phyloP scores from a whole-genome alignment of 306 rosid species.

The Vigna radiata region DNA sequence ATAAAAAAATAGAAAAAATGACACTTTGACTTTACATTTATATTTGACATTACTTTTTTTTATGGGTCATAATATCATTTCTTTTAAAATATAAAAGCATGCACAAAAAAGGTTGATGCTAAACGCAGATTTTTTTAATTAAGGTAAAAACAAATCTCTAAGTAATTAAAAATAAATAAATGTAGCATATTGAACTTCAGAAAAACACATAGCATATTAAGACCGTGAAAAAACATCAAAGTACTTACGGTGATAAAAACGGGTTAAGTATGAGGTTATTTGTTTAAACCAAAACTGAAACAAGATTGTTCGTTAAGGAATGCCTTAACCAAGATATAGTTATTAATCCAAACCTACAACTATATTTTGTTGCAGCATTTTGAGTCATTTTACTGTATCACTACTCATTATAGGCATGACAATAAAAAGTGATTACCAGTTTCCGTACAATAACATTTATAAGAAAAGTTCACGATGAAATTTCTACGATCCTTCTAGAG shows the following conservation, averaged over 20 bases:
- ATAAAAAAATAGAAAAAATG: no score
- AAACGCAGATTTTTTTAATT: neutral
- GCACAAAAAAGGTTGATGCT: neutral
- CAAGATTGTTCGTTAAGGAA: neutral
- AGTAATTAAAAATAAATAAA: neutral
- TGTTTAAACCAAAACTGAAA: neutral
- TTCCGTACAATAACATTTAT: conserved; percentile 4
- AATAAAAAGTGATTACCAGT: neutral
- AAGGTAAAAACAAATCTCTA: no score
- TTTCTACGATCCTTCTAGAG: neutral
- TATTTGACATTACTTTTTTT: no score
- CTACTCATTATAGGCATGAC: conserved; percentile 5
- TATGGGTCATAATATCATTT: no score
- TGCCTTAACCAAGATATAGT: neutral
- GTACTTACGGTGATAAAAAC: neutral
- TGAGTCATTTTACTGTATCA: neutral
- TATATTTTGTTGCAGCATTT: neutral
- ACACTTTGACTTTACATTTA: no score
- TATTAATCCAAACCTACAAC: neutral
- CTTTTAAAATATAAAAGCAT: neutral
- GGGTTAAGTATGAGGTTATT: neutral
- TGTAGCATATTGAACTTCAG: neutral
- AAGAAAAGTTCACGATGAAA: neutral
- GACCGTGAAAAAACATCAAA: neutral
- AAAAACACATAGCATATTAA: neutral